Percentiles rank a stretch among this genome's conserved stretches.
These are phyloP conservation scores for Primulina tabacum DNA, from an alignment of 257 asterid genomes.

Conservation along the genomic window DNA sequence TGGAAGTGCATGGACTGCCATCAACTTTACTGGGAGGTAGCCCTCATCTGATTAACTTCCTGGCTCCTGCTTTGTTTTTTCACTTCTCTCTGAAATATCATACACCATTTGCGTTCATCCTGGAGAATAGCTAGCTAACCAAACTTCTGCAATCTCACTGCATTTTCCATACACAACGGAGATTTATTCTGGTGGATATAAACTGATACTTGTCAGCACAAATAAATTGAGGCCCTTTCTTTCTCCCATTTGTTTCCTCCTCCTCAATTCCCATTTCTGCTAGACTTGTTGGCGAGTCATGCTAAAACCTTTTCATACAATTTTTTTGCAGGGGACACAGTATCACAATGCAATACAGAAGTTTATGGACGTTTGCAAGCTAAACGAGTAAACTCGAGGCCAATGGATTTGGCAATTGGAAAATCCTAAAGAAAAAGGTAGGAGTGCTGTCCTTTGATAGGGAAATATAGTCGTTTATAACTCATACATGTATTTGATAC, in stretches of 20 bases:
- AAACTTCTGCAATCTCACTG: neutral
- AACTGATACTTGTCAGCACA: neutral
- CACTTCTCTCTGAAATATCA: neutral
- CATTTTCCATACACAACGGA: neutral
- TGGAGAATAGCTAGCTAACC: neutral
- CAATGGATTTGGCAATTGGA: neutral
- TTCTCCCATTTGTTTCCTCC: neutral
- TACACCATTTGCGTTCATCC: neutral
- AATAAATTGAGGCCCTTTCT: neutral
- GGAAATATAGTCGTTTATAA: neutral
- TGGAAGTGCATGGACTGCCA: constrained; percentile 96
- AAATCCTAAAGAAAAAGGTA: neutral
- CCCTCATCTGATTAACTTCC: neutral
- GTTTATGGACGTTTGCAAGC: constrained; percentile 85
- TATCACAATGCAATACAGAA: constrained; percentile 90
- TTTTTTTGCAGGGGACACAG: constrained; percentile 72
- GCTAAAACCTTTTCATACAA: constrained; percentile 7
- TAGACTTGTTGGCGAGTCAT: constrained; percentile 1
- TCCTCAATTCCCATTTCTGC: neutral
- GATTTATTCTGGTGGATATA: neutral
- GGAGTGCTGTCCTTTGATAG: constrained; percentile 4
- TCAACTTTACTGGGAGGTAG: constrained; percentile 97
- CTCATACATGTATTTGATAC: neutral
- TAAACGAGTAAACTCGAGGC: constrained; percentile 42
- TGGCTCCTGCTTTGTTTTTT: neutral